These are phyloP conservation scores for Pterula multifida DNA, from an alignment of 1,284 basidiomycete species.

Conservation along the genomic window DNA sequence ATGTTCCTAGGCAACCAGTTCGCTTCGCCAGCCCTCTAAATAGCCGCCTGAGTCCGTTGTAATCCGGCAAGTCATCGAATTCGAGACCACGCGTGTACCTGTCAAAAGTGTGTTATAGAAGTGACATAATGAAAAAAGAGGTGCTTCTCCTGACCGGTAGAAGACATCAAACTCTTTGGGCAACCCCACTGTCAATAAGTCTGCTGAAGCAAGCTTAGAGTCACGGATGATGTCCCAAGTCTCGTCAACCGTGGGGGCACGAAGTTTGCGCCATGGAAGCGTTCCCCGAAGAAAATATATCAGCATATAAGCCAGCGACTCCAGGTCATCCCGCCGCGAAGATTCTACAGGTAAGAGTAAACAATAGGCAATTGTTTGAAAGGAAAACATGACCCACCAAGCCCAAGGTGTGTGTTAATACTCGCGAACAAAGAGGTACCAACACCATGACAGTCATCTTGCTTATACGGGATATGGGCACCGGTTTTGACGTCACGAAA, in stretches of 20 bases:
- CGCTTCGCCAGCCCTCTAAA: constrained; percentile 56
- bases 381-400: constrained; percentile 36
- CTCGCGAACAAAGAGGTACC: constrained; percentile 93
- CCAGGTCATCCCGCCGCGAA: constrained; percentile 84
- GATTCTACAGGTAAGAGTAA: constrained; percentile 54
- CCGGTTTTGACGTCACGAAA: constrained; percentile 83
- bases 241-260: constrained; percentile 60
- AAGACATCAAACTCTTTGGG: constrained; percentile 84
- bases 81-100: constrained; percentile 77
- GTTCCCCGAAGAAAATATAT: constrained; percentile 88
- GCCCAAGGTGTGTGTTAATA: constrained; percentile 89
- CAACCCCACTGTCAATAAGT: constrained; percentile 69
- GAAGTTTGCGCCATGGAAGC: constrained; percentile 83
- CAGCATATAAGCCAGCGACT: constrained; percentile 86
- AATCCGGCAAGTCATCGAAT: constrained; percentile 88
- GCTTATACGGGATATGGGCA: constrained; percentile 84
- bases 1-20: constrained; percentile 17
- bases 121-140: not conserved
- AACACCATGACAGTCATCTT: constrained; percentile 81
- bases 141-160: constrained; percentile 26
- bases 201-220: constrained; percentile 49
- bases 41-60: constrained; percentile 72
- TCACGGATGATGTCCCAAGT: constrained; percentile 72
- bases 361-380: constrained; percentile 3
- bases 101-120: not conserved